A percentile compares a stretch with the other conserved stretches of the same genome.
These are phyloP conservation scores for Inga leiocalycina DNA, from an alignment of 306 rosid species.

Conservation along the genomic window DNA sequence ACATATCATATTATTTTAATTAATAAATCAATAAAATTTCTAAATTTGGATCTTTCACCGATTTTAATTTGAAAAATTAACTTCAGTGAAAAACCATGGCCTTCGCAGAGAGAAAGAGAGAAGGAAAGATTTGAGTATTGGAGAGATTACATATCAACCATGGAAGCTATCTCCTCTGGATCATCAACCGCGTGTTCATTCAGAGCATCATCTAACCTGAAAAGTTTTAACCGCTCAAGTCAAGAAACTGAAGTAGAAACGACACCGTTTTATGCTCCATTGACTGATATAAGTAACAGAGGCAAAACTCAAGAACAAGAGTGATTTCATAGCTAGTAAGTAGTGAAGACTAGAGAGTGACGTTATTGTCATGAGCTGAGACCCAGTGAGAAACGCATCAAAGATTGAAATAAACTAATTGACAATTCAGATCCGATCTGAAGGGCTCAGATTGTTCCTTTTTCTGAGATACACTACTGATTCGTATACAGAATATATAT, in stretches of 20 bases:
- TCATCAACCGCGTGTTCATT: constrained; percentile 82
- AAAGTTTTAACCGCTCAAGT: constrained; percentile 1
- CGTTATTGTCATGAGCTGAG: neutral
- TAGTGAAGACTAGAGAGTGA: neutral
- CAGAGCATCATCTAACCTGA: constrained; percentile 51
- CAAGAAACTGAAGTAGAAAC: neutral
- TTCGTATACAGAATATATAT: neutral
- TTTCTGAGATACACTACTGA: neutral
- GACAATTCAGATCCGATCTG: constrained; percentile 43
- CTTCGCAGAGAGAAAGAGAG: neutral
- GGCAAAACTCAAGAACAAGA: neutral
- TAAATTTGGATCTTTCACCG: too few species aligned
- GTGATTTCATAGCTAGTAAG: neutral
- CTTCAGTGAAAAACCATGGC: too few species aligned
- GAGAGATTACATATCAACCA: constrained; percentile 75
- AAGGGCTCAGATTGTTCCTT: constrained; percentile 23
- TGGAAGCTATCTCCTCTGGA: constrained; percentile 85
- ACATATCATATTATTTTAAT: too few species aligned
- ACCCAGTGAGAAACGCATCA: neutral
- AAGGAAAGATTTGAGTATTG: neutral
- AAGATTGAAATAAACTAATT: neutral
- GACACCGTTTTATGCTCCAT: constrained; percentile 22
- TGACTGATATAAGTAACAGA: neutral
- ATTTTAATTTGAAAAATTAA: too few species aligned
- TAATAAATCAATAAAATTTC: too few species aligned